phyloP scores from a whole-genome alignment of 140 eudicot genomes.

The Anethum foeniculum region DNA sequence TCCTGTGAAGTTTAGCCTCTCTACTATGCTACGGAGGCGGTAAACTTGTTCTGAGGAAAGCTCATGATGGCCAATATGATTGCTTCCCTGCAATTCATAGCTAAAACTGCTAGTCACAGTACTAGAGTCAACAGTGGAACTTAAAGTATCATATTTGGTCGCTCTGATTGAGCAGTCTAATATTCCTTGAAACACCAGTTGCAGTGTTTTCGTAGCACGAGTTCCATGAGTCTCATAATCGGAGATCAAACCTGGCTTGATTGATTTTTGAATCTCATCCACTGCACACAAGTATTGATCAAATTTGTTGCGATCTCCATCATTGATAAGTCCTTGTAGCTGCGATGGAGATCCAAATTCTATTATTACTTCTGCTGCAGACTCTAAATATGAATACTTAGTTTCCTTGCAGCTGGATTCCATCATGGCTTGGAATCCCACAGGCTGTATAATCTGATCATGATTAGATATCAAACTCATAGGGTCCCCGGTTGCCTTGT shows the following conservation, averaged over 20 bases:
- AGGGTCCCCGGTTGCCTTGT: background rate
- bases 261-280: constrained; percentile 3
- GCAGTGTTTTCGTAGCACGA: background rate
- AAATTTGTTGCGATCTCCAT: background rate
- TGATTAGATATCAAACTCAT: background rate
- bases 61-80: background rate
- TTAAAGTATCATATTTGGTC: background rate
- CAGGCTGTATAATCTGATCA: background rate
- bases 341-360: background rate
- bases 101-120: background rate
- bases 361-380: background rate
- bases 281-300: background rate
- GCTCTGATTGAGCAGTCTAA: background rate
- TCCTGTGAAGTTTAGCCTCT: background rate
- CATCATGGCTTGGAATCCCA: background rate
- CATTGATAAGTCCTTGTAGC: background rate
- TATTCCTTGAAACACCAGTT: background rate
- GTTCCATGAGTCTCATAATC: background rate
- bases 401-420: background rate
- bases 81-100: background rate
- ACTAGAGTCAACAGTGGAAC: constrained; percentile 3
- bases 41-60: background rate
- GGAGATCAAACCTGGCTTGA: background rate
- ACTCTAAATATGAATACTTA: background rate
- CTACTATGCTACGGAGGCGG: background rate